Evolutionary conservation across 495 filamentous ascomycete species (phyloP), one percentile per base, ranked within the genome.

Genomic region (Poronia punctata): DNA sequence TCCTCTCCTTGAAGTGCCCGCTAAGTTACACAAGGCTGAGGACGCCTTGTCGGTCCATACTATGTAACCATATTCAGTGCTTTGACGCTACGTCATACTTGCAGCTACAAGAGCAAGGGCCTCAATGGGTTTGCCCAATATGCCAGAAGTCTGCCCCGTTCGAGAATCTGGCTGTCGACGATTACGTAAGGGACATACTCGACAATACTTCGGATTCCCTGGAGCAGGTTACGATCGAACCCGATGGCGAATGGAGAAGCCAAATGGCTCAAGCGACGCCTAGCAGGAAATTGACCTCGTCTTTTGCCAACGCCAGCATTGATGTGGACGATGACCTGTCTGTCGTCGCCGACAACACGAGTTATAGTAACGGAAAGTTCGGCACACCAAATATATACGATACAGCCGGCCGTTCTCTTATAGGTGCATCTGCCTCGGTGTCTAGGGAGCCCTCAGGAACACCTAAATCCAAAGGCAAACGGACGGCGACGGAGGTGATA

Each of bases 31-130:
- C 86, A 41, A 76, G 88, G 41, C 84, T 98, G 22, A 71, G 78
- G 18, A 67, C 83, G 16, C 92, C 92, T 7, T 84, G 86, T 50
- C 80, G 92, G 27, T 88, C 84, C 2, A 70, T 78, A 7, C 55
- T 80, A 16, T 98, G 92, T 59, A 83, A 73, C 6, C 92, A 98
- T 63, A 88, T 89, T 27, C 86, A 92, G 51, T 97, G 92, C 53
- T 97, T 97, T 56, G 92, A 98, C 60, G 92, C 82, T n/a, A 78
- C 78, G 2, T 93, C 87, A 2, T 98, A 95, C 50, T 69, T 98
- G 10, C 86, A 95, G 50, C 57, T 98, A 25, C 88, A 96, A 53
- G 88, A 96, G 58, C 92, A 98, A 67, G 89, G 86, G 0, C 90
- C 92, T 15, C 90, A 88, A 8, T 98, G 92, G 92, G 69, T 77